Base-by-base conservation (phyloP, 1,284 basidiomycete species). In the Xerocomus minutiporus region DNA sequence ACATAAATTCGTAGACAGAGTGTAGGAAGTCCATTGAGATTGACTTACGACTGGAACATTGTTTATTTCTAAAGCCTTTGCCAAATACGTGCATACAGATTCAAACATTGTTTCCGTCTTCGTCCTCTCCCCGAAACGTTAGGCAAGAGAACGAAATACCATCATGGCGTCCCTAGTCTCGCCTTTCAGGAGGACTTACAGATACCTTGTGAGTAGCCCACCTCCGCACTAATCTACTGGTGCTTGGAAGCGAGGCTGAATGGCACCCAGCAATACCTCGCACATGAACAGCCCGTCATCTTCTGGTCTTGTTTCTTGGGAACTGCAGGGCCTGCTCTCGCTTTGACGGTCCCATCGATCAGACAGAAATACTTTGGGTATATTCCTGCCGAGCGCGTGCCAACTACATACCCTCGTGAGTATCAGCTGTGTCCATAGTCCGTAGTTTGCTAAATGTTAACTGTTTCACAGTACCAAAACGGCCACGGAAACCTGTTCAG, bases 271-370 rank as follows among this genome's bases (percentile, higher is more conserved):
- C 77, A 80, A 80, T 84, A 88, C 56, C 82, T 87, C 64, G 92
- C 93, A 35, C 95, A 97, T 75, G 93, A 97, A 74, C 84, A 84
- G 62, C 93, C 94, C 35, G 89, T 92, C 65, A 83, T 97, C 70
- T 95, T 96, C 77, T 97, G 86, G 75, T 91, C 93, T 7, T 78
- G 88, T 67, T 71, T 85, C 49, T 73, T 97, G 55, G 94, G 93
- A 42, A 65, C 74, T 50, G 75, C 81, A 70, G 93, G 93, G 3
- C 94, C 94, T 12, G 70, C 87, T 26, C 74, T 91, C 67, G 88
- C 88, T 46, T 61, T 91, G 39, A 75, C 79, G 44, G 82, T 97
- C 11, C 93, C 94, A 11, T 85, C 89, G 7, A 80, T 96, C 60
- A 85, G 93, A 54, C 82, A 77, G 65, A 73, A 78, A 52, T 73